phyloP scores from a whole-genome alignment of 345 rosid species.

The Bruguiera gymnorhiza region DNA sequence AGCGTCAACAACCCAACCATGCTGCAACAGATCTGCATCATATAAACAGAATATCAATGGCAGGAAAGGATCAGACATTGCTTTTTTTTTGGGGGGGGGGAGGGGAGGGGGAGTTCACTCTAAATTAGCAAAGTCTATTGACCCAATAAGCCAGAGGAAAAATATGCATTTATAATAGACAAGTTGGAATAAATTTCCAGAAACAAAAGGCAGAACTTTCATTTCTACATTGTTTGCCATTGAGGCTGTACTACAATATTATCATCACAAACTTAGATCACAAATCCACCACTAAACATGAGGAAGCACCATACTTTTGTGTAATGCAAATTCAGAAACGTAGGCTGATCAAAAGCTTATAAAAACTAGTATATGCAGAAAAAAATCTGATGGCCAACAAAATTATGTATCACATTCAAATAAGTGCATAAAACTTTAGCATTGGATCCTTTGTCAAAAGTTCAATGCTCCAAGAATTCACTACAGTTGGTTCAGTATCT shows the following conservation, averaged over 20 bases:
- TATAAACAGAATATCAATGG: neutral
- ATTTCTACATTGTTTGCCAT: neutral
- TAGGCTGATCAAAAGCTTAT: too few species aligned
- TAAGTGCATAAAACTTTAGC: too few species aligned
- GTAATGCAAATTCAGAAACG: too few species aligned
- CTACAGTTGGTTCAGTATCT: too few species aligned
- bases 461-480: too few species aligned
- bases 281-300: neutral
- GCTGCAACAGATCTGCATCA: slow-evolving; percentile 59
- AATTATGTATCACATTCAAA: too few species aligned
- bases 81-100: too few species aligned
- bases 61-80: too few species aligned
- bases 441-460: too few species aligned
- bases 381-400: too few species aligned
- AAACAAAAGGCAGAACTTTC: neutral
- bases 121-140: neutral
- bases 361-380: too few species aligned
- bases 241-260: neutral
- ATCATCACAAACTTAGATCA: neutral
- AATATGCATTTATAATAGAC: neutral
- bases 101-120: too few species aligned
- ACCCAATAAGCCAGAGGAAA: neutral
- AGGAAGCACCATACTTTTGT: neutral
- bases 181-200: neutral
- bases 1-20: slow-evolving; percentile 69